These are phyloP conservation scores for Antrodiella citrinella DNA, from an alignment of 768 basidiomycete genomes.

Conservation along the genomic window DNA sequence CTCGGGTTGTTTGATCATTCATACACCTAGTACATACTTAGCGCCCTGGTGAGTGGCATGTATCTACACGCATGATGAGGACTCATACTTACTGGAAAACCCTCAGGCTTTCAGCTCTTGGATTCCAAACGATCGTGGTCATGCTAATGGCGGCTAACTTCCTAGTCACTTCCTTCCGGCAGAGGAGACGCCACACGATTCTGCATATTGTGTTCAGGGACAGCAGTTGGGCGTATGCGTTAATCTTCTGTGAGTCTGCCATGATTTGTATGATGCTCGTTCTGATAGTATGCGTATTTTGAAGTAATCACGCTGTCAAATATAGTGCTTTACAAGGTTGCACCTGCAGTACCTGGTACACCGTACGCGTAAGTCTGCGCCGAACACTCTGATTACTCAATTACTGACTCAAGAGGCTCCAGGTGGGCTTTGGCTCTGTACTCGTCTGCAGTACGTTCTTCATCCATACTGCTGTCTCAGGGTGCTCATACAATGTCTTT, in stretches of 20 bases:
- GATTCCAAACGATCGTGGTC: constrained; percentile 9
- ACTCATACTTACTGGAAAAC: no score
- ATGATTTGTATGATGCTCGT: background rate
- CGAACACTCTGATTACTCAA: no score
- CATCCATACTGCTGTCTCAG: background rate
- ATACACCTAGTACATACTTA: background rate
- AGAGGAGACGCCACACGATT: constrained; percentile 1
- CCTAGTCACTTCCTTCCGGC: background rate
- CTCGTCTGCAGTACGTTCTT: background rate
- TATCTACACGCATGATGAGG: background rate
- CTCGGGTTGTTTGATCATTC: constrained; percentile 8
- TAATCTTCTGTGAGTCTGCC: constrained; percentile 7
- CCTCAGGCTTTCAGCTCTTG: constrained; percentile 6
- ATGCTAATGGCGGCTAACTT: constrained; percentile 8
- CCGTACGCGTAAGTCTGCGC: background rate
- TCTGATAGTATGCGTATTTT: background rate
- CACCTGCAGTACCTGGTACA: background rate
- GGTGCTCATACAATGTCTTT: background rate
- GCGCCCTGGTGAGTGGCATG: background rate
- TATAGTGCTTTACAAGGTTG: background rate
- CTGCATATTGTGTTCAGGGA: constrained; percentile 7
- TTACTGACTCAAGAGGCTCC: no score
- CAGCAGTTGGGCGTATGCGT: constrained; percentile 10
- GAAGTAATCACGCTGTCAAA: background rate
- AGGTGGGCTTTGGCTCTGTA: background rate